Conservation (phyloP, 2,329 filamentous ascomycete genomes). For the Fonsecaea monophora region DNA sequence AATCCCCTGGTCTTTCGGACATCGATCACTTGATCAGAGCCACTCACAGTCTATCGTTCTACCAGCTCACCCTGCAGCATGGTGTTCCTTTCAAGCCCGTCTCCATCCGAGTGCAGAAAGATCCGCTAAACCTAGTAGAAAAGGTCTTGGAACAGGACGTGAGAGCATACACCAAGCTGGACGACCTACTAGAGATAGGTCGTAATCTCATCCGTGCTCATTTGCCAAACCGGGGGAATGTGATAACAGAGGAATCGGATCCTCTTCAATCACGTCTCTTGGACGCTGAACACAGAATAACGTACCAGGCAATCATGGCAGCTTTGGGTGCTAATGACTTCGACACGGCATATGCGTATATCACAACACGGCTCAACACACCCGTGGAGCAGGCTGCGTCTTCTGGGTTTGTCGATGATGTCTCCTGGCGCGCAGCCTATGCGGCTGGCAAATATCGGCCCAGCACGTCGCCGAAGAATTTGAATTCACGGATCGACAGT, state of each 20-base stretch:
- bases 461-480: conserved; percentile 43
- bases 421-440: conserved; percentile 70
- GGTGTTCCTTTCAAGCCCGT: conserved; percentile 71
- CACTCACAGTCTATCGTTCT: conserved; percentile 70
- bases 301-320: conserved; percentile 54
- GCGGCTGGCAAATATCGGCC: conserved; percentile 64
- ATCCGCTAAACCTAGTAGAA: conserved; percentile 64
- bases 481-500: conserved; percentile 57
- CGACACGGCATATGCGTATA: conserved; percentile 71
- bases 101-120: conserved; percentile 68
- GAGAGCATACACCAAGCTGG: conserved; percentile 67
- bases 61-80: conserved; percentile 68
- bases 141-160: conserved; percentile 68
- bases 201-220: conserved; percentile 62
- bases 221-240: conserved; percentile 38
- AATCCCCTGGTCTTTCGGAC: conserved; percentile 51
- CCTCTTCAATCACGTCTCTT: conserved; percentile 36
- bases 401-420: conserved; percentile 56
- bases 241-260: conserved; percentile 24
- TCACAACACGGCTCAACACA: conserved; percentile 62
- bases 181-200: conserved; percentile 68
- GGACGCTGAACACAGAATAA: conserved; percentile 55
- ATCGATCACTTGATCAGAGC: conserved; percentile 63
- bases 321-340: conserved; percentile 54
- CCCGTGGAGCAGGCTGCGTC: conserved; percentile 39